These are phyloP conservation scores for Priceomyces carsonii DNA, from an alignment of 805 yeast genomes.

Conservation along the genomic window DNA sequence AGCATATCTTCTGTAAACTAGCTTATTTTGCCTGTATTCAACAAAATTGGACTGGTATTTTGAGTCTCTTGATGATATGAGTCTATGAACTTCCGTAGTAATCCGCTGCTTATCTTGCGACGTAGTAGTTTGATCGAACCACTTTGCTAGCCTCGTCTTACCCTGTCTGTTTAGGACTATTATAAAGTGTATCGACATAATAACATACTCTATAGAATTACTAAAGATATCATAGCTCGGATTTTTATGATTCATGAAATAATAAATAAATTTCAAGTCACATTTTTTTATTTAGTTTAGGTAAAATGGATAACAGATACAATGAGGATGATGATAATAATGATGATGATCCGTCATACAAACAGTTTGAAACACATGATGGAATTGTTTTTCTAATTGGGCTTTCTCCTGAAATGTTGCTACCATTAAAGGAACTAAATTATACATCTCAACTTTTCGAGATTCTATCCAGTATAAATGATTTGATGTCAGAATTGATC, in stretches of 20 bases:
- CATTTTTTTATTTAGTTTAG: too few relatives aligned
- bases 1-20: conserved; percentile 88
- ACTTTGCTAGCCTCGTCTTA: conserved; percentile 81
- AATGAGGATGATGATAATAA: conserved; percentile 4
- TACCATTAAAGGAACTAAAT: conserved; percentile 34
- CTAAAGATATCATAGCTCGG: too few relatives aligned
- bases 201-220: too few relatives aligned
- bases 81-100: conserved; percentile 69
- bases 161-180: conserved; percentile 91
- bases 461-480: conserved; percentile 57
- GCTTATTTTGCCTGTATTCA: conserved; percentile 55
- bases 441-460: conserved; percentile 47
- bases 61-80: conserved; percentile 81
- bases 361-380: conserved; percentile 54
- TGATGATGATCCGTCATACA: conserved; percentile 19
- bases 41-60: conserved; percentile 81
- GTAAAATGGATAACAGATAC: too few relatives aligned
- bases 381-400: conserved; percentile 67
- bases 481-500: conserved; percentile 65
- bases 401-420: conserved; percentile 47
- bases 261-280: too few relatives aligned
- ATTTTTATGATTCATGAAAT: too few relatives aligned
- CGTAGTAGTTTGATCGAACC: conserved; percentile 50
- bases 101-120: conserved; percentile 32
- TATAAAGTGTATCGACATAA: conserved; percentile 78